Conservation (phyloP, 2,329 filamentous ascomycete species). For the Stagonosporopsis cucurbitacearum region DNA sequence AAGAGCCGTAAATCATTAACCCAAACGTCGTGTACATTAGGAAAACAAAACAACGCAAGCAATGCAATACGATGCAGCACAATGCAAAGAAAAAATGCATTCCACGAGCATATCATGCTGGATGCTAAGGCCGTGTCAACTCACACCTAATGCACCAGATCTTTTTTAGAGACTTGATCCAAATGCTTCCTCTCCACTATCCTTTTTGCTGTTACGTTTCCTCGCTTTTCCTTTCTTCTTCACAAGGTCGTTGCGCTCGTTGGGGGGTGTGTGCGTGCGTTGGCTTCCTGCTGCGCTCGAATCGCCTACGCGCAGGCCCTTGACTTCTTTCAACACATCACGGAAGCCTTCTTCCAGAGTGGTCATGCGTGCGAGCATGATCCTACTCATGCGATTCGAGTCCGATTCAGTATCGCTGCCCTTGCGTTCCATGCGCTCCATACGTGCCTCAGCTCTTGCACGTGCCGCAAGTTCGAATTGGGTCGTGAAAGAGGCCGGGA, state of each 20-base stretch:
- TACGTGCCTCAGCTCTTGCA: slow-evolving; percentile 27
- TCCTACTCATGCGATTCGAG: slow-evolving; percentile 62
- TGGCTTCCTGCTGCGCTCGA: slow-evolving; percentile 31
- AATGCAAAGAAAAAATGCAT: slow-evolving; percentile 4
- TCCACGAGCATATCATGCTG: slow-evolving; percentile 10
- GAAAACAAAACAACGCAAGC: slow-evolving; percentile 6
- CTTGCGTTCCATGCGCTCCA: slow-evolving; percentile 29
- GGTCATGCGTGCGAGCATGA: slow-evolving; percentile 90
- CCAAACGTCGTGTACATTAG: background rate
- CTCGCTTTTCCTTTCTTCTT: slow-evolving; percentile 42
- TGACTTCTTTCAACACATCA: slow-evolving; percentile 83
- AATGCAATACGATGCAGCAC: slow-evolving; percentile 12
- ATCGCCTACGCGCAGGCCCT: slow-evolving; percentile 61
- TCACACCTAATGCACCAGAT: background rate
- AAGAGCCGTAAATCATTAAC: slow-evolving; percentile 8
- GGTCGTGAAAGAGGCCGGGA: slow-evolving; percentile 80
- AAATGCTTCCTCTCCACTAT: slow-evolving; percentile 30
- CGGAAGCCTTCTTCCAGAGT: slow-evolving; percentile 89
- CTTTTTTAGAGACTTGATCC: slow-evolving; percentile 35
- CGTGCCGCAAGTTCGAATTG: slow-evolving; percentile 57
- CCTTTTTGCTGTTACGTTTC: slow-evolving; percentile 34
- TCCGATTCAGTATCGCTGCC: slow-evolving; percentile 41
- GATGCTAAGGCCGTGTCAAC: slow-evolving; percentile 1
- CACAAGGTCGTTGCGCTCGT: slow-evolving; percentile 29
- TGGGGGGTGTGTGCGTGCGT: slow-evolving; percentile 39